A percentile compares a stretch with the other conserved stretches of the same genome.
These are phyloP conservation scores for Mycosphaerelloides madeirae DNA, from an alignment of 2,329 filamentous ascomycete genomes.

Conservation along the genomic window DNA sequence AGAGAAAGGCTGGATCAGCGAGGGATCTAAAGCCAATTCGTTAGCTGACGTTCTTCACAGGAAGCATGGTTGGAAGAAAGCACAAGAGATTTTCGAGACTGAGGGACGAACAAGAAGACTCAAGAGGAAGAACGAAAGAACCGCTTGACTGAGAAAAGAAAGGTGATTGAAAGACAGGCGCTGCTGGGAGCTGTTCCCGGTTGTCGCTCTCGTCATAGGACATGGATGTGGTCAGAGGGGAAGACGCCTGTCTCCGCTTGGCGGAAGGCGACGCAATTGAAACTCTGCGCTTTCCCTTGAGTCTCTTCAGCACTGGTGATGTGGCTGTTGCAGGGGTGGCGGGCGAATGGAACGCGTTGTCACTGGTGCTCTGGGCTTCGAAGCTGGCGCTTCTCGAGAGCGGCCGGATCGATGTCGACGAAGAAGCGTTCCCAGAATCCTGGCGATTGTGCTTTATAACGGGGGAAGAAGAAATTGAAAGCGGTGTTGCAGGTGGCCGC, in stretches of 20 bases:
- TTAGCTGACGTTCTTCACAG: constrained; percentile 1
- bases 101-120: constrained; percentile 40
- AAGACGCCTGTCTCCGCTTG: constrained; percentile 6
- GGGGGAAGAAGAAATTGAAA: too few relatives aligned
- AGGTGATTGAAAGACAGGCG: constrained; percentile 23
- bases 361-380: constrained; percentile 11
- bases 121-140: constrained; percentile 33
- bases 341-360: constrained; percentile 24
- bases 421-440: too few relatives aligned
- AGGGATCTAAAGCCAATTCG: constrained; percentile 46
- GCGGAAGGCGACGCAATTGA: constrained; percentile 6
- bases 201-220: constrained; percentile 8
- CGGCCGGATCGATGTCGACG: too few relatives aligned
- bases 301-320: constrained; percentile 24
- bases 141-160: constrained; percentile 35
- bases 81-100: constrained; percentile 10
- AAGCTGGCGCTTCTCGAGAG: constrained; percentile 6
- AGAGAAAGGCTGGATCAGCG: constrained; percentile 52
- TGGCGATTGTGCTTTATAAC: too few relatives aligned
- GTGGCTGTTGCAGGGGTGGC: constrained; percentile 25
- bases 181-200: constrained; percentile 16
- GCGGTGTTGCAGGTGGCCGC: too few relatives aligned
- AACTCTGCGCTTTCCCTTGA: constrained; percentile 14
- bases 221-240: constrained; percentile 11
- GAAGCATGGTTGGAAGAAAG: constrained; percentile 16